A percentile compares a stretch with the other conserved stretches of the same genome.
Evolutionary conservation across 305 asterid genomes (phyloP).

Genomic region (Lippia alba): DNA sequence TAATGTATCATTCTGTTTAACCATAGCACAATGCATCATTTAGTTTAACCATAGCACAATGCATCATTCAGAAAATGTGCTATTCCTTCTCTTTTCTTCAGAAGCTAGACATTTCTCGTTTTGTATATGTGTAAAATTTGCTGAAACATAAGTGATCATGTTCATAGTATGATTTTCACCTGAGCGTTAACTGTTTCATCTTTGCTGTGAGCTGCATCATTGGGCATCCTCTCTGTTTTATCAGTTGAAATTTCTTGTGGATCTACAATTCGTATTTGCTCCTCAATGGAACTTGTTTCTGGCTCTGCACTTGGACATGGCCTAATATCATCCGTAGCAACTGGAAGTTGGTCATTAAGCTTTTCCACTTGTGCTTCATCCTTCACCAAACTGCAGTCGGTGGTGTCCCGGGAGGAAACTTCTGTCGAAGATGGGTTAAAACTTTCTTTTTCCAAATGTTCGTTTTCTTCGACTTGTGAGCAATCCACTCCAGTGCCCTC

Average conservation of each 20-base stretch:
- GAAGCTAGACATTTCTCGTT: neutral
- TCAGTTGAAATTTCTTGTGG: conserved; percentile 35
- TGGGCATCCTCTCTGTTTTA: conserved; percentile 11
- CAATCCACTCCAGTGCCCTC: conserved; percentile 34
- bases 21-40: conserved; percentile 1
- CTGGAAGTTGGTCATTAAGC: conserved; percentile 35
- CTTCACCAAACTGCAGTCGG: conserved; percentile 22
- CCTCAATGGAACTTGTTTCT: conserved; percentile 29
- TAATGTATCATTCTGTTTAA: no score
- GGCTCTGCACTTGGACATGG: conserved; percentile 30
- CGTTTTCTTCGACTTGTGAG: conserved; percentile 31
- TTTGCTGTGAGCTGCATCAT: conserved; percentile 12
- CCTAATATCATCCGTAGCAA: conserved; percentile 31
- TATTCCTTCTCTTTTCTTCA: neutral
- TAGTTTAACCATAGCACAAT: neutral
- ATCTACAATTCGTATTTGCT: conserved; percentile 21
- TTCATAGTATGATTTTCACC: conserved; percentile 14
- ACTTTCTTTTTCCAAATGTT: conserved; percentile 29
- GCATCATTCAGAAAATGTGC: neutral
- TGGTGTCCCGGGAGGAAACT: conserved; percentile 30
- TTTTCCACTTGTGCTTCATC: conserved; percentile 33
- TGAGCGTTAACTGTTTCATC: conserved; percentile 4
- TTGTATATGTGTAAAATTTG: neutral
- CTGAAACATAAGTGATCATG: neutral
- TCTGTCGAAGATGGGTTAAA: conserved; percentile 33